A percentile compares a stretch with the other conserved stretches of the same genome.
phyloP scores from a whole-genome alignment of 208 protist species.

The Leptomonas pyrrhocoris region DNA sequence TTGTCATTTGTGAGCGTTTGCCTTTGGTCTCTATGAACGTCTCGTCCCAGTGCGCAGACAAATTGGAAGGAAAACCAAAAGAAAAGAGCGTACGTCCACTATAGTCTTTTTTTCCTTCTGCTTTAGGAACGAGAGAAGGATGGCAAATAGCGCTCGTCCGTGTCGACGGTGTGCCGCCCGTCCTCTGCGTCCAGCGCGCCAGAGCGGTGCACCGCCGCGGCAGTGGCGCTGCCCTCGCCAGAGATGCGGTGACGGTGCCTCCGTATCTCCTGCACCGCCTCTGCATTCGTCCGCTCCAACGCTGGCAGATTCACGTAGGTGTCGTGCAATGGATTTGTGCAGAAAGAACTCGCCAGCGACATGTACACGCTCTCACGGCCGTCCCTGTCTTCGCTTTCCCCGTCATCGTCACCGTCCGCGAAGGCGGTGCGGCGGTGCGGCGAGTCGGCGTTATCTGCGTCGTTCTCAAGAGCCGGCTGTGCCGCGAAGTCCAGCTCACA shows the following conservation, averaged over 20 bases:
- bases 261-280: constrained; percentile 6
- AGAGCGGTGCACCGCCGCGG: background rate
- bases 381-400: constrained; percentile 7
- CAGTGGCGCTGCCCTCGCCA: background rate
- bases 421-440: background rate
- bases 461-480: background rate
- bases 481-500: constrained; percentile 3
- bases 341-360: constrained; percentile 38
- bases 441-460: background rate
- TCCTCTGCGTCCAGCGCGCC: background rate
- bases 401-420: background rate
- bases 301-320: constrained; percentile 25
- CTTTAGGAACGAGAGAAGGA: background rate
- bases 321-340: constrained; percentile 30
- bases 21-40: too few relatives aligned
- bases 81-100: background rate
- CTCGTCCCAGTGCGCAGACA: too few relatives aligned
- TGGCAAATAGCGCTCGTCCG: constrained; percentile 2
- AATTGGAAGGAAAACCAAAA: too few relatives aligned
- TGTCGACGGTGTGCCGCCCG: background rate
- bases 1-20: too few relatives aligned
- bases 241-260: background rate
- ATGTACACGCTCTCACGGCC: constrained; percentile 18
- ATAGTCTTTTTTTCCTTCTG: background rate
- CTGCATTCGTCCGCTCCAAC: constrained; percentile 29